Evolutionary conservation across 2,329 filamentous ascomycete genomes (phyloP).

Genomic region (Polychaeton citri): DNA sequence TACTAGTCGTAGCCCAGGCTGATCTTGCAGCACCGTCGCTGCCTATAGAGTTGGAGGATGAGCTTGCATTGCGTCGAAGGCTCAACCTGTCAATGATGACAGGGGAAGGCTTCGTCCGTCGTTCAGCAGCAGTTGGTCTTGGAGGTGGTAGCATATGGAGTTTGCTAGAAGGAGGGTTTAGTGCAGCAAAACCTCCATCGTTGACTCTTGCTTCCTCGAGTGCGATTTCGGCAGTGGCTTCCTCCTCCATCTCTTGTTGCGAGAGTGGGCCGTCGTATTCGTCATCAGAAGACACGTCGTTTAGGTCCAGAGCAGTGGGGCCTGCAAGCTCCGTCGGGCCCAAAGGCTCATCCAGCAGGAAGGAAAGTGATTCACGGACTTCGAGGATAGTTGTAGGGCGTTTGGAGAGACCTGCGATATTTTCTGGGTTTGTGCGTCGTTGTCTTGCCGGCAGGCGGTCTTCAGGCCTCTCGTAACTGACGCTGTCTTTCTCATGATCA

Average conservation of each 20-base stretch:
- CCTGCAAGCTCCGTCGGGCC: constrained; percentile 12
- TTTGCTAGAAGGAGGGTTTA: constrained; percentile 9
- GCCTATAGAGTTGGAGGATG: constrained; percentile 5
- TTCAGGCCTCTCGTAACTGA: constrained; percentile 7
- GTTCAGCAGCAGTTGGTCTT: constrained; percentile 27
- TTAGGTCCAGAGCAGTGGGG: constrained; percentile 40
- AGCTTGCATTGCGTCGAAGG: constrained; percentile 36
- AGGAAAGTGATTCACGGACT: constrained; percentile 70
- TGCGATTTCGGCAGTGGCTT: constrained; percentile 35
- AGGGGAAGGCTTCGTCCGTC: constrained; percentile 18
- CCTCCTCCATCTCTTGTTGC: constrained; percentile 31
- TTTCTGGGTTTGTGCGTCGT: constrained; percentile 13
- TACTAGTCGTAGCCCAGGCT: constrained; percentile 26
- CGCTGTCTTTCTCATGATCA: constrained; percentile 4
- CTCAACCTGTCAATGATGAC: constrained; percentile 60
- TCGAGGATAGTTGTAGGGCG: constrained; percentile 66
- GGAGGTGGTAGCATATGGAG: constrained; percentile 12
- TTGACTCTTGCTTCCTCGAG: constrained; percentile 14
- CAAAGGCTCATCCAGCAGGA: constrained; percentile 55
- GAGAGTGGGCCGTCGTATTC: constrained; percentile 20
- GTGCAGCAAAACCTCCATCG: constrained; percentile 19
- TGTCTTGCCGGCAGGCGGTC: constrained; percentile 28
- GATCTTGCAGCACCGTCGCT: constrained; percentile 7
- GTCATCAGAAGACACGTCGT: constrained; percentile 26
- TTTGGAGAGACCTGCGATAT: constrained; percentile 26